Base-by-base conservation (phyloP, 495 filamentous ascomycete species). In the Evernia prunastri region DNA sequence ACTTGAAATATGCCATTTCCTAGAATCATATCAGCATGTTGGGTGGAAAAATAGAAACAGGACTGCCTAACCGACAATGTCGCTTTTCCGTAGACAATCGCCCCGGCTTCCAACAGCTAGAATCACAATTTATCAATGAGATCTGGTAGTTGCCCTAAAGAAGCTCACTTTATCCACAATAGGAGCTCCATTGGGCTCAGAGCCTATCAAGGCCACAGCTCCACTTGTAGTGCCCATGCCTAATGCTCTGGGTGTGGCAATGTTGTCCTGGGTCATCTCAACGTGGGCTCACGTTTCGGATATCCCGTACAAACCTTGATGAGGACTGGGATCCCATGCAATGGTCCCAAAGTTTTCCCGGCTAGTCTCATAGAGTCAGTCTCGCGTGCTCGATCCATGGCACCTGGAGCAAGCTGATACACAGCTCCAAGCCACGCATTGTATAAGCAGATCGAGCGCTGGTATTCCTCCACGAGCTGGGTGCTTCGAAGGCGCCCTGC, bases 201-300 rank as follows among this genome's bases (percentile, higher is more conserved):
- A 73, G 25, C 64, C 68, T 15, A 67, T 57, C 10, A 77, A 68
- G 17, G 74, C 68, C 51, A 70, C 66, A 23, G 66, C 72, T 2
- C 81, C 82, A 23, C 74, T 76, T 13, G 79, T 83, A 13, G 79
- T 84, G 39, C 75, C 71, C 70, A 85, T 75, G 8, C 77, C 77
- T 1, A 79, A 63, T 17, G 67, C 63, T 0, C 71, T 64, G 33
- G 68, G 70, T 7, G 76, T 80, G 13, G 74, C 71, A 68, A 74
- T 69, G 70, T 72, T 72, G 69, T 79, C 68, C 61, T 63, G 35
- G 15, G 0, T 20, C 29, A 15, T 63, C 20, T 57, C 53, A 57
- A 37, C 35, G 42, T 33, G 5, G n/a, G n/a, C 35, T 25, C 12
- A 11, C 7, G 27, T 37, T 39, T 35, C 12, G 27, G 23, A 31